A percentile compares a stretch with the other conserved stretches of the same genome.
Conservation (phyloP, 805 yeast species). For the Yarrowia keelungensis region DNA sequence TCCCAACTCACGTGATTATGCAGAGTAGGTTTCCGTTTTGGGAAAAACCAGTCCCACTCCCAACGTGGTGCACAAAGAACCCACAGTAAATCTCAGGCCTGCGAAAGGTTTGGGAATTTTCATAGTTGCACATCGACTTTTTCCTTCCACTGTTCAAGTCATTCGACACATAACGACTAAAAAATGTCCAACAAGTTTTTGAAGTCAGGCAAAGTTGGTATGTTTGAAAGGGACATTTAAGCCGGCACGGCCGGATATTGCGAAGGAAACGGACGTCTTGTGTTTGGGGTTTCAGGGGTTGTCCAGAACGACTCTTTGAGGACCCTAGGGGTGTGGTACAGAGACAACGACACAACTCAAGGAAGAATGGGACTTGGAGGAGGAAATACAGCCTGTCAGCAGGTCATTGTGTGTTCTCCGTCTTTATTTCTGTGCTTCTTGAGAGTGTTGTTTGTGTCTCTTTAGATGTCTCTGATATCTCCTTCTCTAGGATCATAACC, state of each 20-base stretch:
- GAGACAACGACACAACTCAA: background rate
- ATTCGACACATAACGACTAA: slow-evolving; percentile 36
- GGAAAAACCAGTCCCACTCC: slow-evolving; percentile 35
- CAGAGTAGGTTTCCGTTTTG: slow-evolving; percentile 15
- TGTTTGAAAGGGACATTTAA: slow-evolving; percentile 51
- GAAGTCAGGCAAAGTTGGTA: slow-evolving; percentile 99
- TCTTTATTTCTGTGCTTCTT: background rate
- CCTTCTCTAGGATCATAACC: background rate
- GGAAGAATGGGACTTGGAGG: no score
- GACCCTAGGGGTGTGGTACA: no score
- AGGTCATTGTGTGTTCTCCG: slow-evolving; percentile 10
- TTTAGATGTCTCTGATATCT: background rate
- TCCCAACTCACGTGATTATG: slow-evolving; percentile 26
- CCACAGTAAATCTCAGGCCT: slow-evolving; percentile 35
- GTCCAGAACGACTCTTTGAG: no score
- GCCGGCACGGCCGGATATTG: slow-evolving; percentile 22
- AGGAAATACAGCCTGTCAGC: background rate
- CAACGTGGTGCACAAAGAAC: slow-evolving; percentile 25
- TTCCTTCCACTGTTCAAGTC: slow-evolving; percentile 37
- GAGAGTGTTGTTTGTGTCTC: background rate
- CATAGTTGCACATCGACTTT: slow-evolving; percentile 33
- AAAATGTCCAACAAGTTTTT: slow-evolving; percentile 70
- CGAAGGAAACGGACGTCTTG: slow-evolving; percentile 1
- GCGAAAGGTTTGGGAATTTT: slow-evolving; percentile 39
- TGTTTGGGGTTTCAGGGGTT: background rate